Conservation (phyloP, 495 filamentous ascomycete species). For the Corynascus novoguineensis region DNA sequence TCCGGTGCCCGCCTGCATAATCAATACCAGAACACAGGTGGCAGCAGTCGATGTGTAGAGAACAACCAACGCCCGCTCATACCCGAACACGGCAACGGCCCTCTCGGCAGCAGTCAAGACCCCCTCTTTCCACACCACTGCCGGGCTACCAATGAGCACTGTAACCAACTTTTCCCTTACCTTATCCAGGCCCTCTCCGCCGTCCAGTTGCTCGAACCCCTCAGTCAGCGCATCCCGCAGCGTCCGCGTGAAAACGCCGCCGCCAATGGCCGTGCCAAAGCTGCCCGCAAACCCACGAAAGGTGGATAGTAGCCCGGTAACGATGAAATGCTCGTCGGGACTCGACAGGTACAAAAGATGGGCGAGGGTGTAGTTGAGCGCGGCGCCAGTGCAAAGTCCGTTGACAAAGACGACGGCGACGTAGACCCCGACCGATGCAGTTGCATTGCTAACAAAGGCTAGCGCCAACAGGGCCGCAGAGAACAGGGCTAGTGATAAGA, state of each 20-base stretch:
- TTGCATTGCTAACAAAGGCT: slow-evolving; percentile 45
- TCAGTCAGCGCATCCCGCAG: slow-evolving; percentile 49
- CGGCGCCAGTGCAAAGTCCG: slow-evolving; percentile 62
- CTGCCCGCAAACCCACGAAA: slow-evolving; percentile 69
- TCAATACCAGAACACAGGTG: slow-evolving; percentile 48
- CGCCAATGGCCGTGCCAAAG: slow-evolving; percentile 71
- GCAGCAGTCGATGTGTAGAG: slow-evolving; percentile 55
- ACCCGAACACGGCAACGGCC: slow-evolving; percentile 56
- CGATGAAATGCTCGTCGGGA: slow-evolving; percentile 60
- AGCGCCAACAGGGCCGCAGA: slow-evolving; percentile 46
- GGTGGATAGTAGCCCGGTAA: slow-evolving; percentile 62
- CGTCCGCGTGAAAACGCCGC: slow-evolving; percentile 63
- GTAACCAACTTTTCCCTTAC: slow-evolving; percentile 52
- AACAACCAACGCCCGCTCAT: slow-evolving; percentile 52
- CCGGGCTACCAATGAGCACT: slow-evolving; percentile 63
- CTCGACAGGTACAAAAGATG: slow-evolving; percentile 66
- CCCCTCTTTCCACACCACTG: slow-evolving; percentile 45
- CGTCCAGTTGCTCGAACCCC: slow-evolving; percentile 49
- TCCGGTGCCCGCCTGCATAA: slow-evolving; percentile 63
- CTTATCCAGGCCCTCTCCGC: slow-evolving; percentile 27
- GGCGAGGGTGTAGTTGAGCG: slow-evolving; percentile 70
- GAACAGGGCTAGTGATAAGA: slow-evolving; percentile 53
- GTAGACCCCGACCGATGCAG: slow-evolving; percentile 43
- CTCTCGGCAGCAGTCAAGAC: slow-evolving; percentile 49
- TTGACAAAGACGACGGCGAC: slow-evolving; percentile 55